Evolutionary conservation across 257 asterid species (phyloP), one percentile per base, ranked within the genome.

Genomic region (Solanum piurae): DNA sequence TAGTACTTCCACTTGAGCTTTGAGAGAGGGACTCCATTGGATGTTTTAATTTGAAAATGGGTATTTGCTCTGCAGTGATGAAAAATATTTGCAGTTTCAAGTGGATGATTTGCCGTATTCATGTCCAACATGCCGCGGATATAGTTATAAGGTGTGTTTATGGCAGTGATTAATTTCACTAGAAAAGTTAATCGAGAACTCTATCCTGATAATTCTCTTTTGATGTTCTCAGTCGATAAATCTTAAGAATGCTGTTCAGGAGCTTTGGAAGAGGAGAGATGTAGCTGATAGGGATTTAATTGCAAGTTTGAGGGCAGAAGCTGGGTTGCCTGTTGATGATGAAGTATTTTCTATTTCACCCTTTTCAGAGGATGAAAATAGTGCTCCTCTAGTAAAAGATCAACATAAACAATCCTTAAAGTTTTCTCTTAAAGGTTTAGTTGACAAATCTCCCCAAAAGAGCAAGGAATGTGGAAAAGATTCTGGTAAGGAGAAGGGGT

Each of bases 221-320:
- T 33, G 83, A 34, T 77, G 84, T 71, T 88, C 18, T 87, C 96
- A 97, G 99, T 89, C 95, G 86, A 93, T 92, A 85, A 92, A 90
- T 90, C 95, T 91, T 86, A 98, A 96, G 88, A 98, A 96, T 88
- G 98, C 99, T 89, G 98, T 95, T 89, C 94, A 90, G 93, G 99
- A 96, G 95, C 99, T 97, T 79, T 96, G 99, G 99, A 96, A 87
- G 89, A 94, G 98, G 90, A 96, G 94, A 92, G 98, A 96, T 83
- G 98, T 92, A 93, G 94, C 95, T 88, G 99, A 97, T 85, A 93
- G 80, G 93, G 98, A 96, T 88, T 88, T 95, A 90, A 95, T 94
- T 86, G 93, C 94, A 86, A 94, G 93, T 91, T 91, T 96, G 93
- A 94, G 99, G 92, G 98, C 94, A 66, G 98, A 93, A 88, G 98